These are phyloP conservation scores for Colletotrichum sansevieriae DNA, from an alignment of 2,329 filamentous ascomycete genomes.

Conservation along the genomic window DNA sequence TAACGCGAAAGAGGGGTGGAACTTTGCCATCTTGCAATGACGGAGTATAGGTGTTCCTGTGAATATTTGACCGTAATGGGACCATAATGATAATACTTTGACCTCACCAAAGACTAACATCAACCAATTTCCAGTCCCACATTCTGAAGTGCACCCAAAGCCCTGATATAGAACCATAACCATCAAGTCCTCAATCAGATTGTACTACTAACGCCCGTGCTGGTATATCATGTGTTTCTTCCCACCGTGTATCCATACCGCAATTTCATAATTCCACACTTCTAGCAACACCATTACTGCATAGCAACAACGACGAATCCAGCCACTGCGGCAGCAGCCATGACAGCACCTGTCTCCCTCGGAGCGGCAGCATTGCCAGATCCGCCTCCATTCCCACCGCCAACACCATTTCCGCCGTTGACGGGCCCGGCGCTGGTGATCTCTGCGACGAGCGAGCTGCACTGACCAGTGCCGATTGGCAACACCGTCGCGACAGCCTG, in stretches of 20 bases:
- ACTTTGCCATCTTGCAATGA: constrained; percentile 55
- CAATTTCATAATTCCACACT: no score
- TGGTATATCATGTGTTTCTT: neutral
- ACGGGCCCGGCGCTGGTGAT: constrained; percentile 37
- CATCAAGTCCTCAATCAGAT: no score
- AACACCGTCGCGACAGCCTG: constrained; percentile 40
- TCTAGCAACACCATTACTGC: neutral
- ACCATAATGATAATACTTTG: constrained; percentile 17
- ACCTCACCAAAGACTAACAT: neutral
- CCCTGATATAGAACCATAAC: no score
- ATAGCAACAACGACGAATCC: constrained; percentile 34
- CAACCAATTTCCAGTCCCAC: no score
- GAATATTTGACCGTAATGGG: constrained; percentile 17
- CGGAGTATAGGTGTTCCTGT: neutral
- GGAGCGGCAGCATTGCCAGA: constrained; percentile 19
- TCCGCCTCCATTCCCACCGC: neutral
- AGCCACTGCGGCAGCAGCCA: constrained; percentile 30
- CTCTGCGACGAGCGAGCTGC: constrained; percentile 36
- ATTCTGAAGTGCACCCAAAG: no score
- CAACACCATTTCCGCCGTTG: neutral
- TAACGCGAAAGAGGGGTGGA: constrained; percentile 54
- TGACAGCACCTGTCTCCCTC: constrained; percentile 28
- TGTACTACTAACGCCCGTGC: neutral
- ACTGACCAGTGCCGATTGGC: constrained; percentile 27
- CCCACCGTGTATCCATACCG: neutral